Percentiles rank a stretch among this genome's conserved stretches.
Conservation (phyloP, 331 rosid species). For the Acacia concinna region DNA sequence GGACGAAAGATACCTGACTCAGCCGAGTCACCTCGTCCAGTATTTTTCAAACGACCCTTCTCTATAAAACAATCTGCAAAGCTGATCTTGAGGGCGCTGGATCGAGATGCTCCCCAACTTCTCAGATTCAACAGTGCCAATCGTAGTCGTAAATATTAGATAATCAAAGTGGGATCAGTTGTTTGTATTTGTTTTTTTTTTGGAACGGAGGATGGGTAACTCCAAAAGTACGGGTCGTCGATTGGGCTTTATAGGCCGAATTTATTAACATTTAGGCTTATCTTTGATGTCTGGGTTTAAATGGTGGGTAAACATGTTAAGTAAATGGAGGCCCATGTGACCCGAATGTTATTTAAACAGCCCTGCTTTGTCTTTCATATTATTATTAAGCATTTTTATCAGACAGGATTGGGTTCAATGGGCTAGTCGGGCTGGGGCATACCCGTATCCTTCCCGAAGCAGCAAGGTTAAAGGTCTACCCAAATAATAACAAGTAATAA, state of each 20-base stretch:
- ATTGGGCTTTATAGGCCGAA: neutral
- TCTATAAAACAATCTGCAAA: neutral
- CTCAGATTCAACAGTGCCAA: neutral
- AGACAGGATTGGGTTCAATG: too few species aligned
- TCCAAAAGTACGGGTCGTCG: too few species aligned
- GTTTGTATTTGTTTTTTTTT: neutral
- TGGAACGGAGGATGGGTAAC: too few species aligned
- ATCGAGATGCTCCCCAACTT: neutral
- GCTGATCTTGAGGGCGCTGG: neutral
- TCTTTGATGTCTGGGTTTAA: neutral
- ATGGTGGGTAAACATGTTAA: neutral
- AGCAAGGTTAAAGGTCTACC: too few species aligned
- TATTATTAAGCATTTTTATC: too few species aligned
- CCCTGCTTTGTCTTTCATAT: neutral
- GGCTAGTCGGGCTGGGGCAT: too few species aligned
- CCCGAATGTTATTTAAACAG: neutral
- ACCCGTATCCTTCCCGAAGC: too few species aligned
- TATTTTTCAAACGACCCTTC: neutral
- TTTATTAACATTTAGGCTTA: neutral
- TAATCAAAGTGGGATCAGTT: neutral
- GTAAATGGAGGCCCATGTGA: neutral
- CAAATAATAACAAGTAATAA: too few species aligned
- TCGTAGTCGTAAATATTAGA: neutral
- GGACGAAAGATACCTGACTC: neutral
- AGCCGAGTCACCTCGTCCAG: neutral